phyloP scores from a whole-genome alignment of 768 basidiomycete species.

The Flagelloscypha sp. region DNA sequence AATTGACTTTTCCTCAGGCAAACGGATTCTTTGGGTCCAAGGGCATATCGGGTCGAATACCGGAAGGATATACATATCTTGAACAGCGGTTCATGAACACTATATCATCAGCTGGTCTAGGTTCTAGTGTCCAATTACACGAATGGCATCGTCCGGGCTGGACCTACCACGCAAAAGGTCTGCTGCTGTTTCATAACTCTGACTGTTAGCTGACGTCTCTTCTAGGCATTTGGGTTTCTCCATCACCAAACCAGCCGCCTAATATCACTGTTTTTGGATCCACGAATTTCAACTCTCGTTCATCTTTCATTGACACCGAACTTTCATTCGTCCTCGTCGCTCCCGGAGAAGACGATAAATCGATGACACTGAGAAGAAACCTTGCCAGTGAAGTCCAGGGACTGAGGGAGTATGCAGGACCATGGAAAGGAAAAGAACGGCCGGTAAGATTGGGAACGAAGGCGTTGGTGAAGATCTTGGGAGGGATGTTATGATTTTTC shows the following conservation, averaged over 20 bases:
- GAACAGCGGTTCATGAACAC: slow-evolving; percentile 78
- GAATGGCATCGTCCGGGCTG: slow-evolving; percentile 89
- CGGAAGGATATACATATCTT: slow-evolving; percentile 87
- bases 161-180: slow-evolving; percentile 99
- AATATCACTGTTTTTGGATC: slow-evolving; percentile 84
- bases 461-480: slow-evolving; percentile 52
- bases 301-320: slow-evolving; percentile 85
- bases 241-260: slow-evolving; percentile 40
- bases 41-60: slow-evolving; percentile 88
- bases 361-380: not conserved
- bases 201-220: slow-evolving; percentile 2
- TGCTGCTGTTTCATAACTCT: slow-evolving; percentile 5
- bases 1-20: slow-evolving; percentile 42
- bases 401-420: slow-evolving; percentile 37
- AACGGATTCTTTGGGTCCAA: slow-evolving; percentile 91
- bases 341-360: slow-evolving; percentile 32
- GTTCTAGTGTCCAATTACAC: slow-evolving; percentile 54
- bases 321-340: slow-evolving; percentile 80
- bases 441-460: slow-evolving; percentile 57
- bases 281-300: slow-evolving; percentile 89
- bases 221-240: slow-evolving; percentile 83
- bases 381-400: not conserved
- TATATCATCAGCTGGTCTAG: slow-evolving; percentile 36
- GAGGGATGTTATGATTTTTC: slow-evolving; percentile 54
- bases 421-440: slow-evolving; percentile 55